phyloP scores from a whole-genome alignment of 768 basidiomycete genomes.

The Boletus eberwhitei region DNA sequence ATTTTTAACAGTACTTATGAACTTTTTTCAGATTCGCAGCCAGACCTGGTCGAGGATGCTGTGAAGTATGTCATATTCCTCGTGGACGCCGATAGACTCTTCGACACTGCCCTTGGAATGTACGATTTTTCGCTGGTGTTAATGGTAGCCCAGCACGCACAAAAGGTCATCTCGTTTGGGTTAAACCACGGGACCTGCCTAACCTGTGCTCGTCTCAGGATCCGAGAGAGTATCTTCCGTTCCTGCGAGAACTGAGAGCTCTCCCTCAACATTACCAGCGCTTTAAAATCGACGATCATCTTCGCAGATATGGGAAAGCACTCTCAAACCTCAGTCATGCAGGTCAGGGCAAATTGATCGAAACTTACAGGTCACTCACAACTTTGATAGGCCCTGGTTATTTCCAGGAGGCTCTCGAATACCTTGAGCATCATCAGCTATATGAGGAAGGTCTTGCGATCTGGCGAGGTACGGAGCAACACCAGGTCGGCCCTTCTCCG shows the following conservation, averaged over 20 bases:
- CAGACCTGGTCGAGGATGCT: constrained; percentile 87
- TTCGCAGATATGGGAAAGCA: constrained; percentile 73
- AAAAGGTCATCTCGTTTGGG: constrained; percentile 65
- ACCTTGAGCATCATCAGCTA: constrained; percentile 75
- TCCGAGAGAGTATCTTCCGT: constrained; percentile 95
- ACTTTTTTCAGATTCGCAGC: constrained; percentile 38
- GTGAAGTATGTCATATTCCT: constrained; percentile 99
- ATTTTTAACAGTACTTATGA: background rate
- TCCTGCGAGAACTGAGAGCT: constrained; percentile 84
- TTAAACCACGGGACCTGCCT: background rate
- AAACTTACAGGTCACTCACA: constrained; percentile 3
- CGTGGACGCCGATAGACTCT: constrained; percentile 86
- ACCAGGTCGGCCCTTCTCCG: constrained; percentile 45
- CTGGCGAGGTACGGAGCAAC: constrained; percentile 64
- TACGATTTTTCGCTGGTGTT: constrained; percentile 96
- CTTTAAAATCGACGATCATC: constrained; percentile 91
- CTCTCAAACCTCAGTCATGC: constrained; percentile 70
- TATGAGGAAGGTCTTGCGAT: constrained; percentile 71
- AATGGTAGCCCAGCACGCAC: constrained; percentile 94
- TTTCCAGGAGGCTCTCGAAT: constrained; percentile 78
- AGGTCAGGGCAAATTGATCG: constrained; percentile 40
- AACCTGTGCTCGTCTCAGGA: constrained; percentile 54
- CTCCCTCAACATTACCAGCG: constrained; percentile 74
- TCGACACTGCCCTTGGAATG: constrained; percentile 96
- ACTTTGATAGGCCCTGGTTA: constrained; percentile 50